Evolutionary conservation across 805 yeast genomes (phyloP), one percentile per base, ranked within the genome.

Genomic region (Candida schatavii): DNA sequence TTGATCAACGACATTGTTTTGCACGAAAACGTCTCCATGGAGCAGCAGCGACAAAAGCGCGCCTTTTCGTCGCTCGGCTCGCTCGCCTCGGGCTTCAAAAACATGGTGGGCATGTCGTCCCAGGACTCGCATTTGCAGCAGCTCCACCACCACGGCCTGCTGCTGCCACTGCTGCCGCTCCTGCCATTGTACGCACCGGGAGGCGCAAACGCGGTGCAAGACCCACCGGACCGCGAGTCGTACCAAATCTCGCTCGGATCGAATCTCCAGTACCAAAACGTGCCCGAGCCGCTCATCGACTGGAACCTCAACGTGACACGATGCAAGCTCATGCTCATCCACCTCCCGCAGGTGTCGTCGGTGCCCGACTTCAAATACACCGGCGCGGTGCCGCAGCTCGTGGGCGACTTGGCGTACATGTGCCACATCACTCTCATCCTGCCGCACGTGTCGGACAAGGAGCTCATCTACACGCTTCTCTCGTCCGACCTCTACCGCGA

Each of bases 291-390:
- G 14, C 54, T 75, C 11, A 62, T 75, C 10, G 80, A 75, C 50
- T 75, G 80, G 80, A 74, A 74, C 50, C 59, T 75, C 39, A 75
- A 75, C 48, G 71, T 75, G 33, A 68, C 78, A 14, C 55, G 81
- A 37, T 71, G 77, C 38, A 65, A 73, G 46, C 60, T 75, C 28
- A 66, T 75, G 36, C 51, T 74, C 27, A 64, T 62, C 3, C 64
- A 56, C 39, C 48, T 70, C 48, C 75, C 75, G 10, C 48, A 55
- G 50, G 57, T 68, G 14, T 57, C 69, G 1, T 59, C 70, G 1
- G 57, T 62, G 13, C 71, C 72, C 1, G 66, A 64, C 40, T 58
- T 65, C 35, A 52, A 44, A 25, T 68, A 68, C 48, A 56, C 62
- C 18, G 55, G 54, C 38, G 47, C 68, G 5, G 46, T 68, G 32